These are phyloP conservation scores for Yarrowia sp. DNA, from an alignment of 805 yeast genomes.

Conservation along the genomic window DNA sequence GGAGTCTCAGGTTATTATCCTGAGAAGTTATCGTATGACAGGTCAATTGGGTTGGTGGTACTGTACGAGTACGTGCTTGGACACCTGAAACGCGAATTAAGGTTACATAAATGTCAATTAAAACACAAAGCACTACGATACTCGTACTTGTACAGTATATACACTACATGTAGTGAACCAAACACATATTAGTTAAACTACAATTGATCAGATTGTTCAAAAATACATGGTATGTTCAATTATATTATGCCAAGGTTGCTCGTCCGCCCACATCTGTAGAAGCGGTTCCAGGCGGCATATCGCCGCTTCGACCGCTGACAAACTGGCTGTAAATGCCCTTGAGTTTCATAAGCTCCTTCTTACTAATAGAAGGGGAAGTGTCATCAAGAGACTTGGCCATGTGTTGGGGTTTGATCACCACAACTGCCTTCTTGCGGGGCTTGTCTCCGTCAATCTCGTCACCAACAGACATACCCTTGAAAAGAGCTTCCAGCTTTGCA, in stretches of 20 bases:
- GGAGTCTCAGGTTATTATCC: too few relatives aligned
- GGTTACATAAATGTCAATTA: too few relatives aligned
- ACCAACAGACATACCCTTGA: conserved; percentile 15
- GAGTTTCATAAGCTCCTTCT: conserved; percentile 63
- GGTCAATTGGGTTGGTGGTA: too few relatives aligned
- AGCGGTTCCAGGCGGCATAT: conserved; percentile 82
- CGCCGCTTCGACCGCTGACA: conserved; percentile 74
- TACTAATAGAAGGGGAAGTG: conserved; percentile 87
- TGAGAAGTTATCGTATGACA: too few relatives aligned
- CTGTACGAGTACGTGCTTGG: too few relatives aligned
- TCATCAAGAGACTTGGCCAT: conserved; percentile 62
- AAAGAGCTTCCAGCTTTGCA: conserved; percentile 30
- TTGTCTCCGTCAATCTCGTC: neutral
- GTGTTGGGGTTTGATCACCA: conserved; percentile 50
- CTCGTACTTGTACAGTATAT: too few relatives aligned
- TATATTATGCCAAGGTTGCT: conserved; percentile 64
- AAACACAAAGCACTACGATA: too few relatives aligned
- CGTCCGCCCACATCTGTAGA: conserved; percentile 83
- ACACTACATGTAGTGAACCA: too few relatives aligned
- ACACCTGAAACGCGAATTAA: too few relatives aligned
- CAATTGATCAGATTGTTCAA: neutral
- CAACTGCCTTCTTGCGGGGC: conserved; percentile 4
- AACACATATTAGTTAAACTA: too few relatives aligned
- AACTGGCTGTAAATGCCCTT: conserved; percentile 66
- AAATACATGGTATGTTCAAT: neutral